These are phyloP conservation scores for Cymbopogon flexuosus DNA, from an alignment of 202 grass and related monocot species.

Conservation along the genomic window DNA sequence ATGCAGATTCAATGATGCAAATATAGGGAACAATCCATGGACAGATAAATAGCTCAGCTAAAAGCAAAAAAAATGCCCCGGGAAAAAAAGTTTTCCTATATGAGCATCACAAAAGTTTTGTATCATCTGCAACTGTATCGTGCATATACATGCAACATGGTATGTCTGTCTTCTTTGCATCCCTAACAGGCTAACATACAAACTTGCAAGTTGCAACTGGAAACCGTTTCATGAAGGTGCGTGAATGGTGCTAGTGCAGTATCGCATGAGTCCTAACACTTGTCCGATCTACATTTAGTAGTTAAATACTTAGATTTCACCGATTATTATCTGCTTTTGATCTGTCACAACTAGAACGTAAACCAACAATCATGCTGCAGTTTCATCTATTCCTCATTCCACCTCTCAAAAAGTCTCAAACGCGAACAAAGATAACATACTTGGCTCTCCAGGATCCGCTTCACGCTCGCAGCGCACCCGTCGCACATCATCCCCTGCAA, in stretches of 20 bases:
- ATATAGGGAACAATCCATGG: neutral
- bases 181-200: no score
- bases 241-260: no score
- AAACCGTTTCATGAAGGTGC: neutral
- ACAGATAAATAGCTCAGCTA: neutral
- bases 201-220: neutral
- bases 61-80: neutral
- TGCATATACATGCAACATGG: neutral
- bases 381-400: neutral
- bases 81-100: neutral
- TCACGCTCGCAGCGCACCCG: slow-evolving; percentile 80
- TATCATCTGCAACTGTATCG: neutral
- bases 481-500: slow-evolving; percentile 83
- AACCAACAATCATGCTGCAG: neutral
- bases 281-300: neutral
- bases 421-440: slow-evolving; percentile 5
- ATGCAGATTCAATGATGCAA: neutral
- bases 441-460: slow-evolving; percentile 76
- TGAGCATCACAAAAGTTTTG: neutral
- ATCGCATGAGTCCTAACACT: neutral
- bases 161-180: neutral
- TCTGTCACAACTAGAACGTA: neutral
- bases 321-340: neutral
- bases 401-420: neutral
- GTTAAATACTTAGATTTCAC: neutral